Conservation (phyloP, 108 stramenopile genomes). For the Cyclotella distinguenda region DNA sequence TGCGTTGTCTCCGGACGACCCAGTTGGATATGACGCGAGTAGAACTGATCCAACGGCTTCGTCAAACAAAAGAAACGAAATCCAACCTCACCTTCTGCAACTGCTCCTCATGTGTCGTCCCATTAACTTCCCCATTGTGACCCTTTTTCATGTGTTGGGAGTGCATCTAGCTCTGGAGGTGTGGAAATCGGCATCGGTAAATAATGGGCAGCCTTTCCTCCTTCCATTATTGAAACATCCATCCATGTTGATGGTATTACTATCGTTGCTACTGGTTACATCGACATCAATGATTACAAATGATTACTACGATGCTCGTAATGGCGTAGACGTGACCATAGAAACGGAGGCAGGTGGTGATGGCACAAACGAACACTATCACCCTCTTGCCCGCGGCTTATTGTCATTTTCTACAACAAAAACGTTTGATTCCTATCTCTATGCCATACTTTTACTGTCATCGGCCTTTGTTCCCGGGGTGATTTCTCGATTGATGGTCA, state of each 20-base stretch:
- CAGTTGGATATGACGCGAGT: too few species aligned
- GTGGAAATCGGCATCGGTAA: conserved; percentile 5
- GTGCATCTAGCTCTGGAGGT: conserved; percentile 44
- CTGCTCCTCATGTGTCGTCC: conserved; percentile 53
- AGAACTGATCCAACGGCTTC: background rate
- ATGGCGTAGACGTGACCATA: conserved; percentile 52
- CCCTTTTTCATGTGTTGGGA: conserved; percentile 64
- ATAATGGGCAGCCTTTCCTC: background rate
- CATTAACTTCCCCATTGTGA: conserved; percentile 59
- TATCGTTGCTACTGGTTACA: conserved; percentile 57
- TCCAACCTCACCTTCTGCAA: background rate
- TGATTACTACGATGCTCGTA: conserved; percentile 75
- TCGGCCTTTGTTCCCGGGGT: conserved; percentile 62
- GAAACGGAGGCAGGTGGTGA: background rate
- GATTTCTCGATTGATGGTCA: conserved; percentile 54
- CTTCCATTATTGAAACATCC: conserved; percentile 32
- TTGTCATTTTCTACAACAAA: conserved; percentile 48
- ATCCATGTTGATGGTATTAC: conserved; percentile 49
- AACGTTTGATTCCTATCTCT: conserved; percentile 50
- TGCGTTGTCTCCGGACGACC: too few species aligned
- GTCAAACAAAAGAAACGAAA: background rate
- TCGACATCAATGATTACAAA: conserved; percentile 77
- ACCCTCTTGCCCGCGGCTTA: conserved; percentile 30
- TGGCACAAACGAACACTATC: conserved; percentile 27
- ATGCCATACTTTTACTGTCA: conserved; percentile 47